Evolutionary conservation across 306 rosid genomes (phyloP).

Genomic region (Canavalia ensiformis): DNA sequence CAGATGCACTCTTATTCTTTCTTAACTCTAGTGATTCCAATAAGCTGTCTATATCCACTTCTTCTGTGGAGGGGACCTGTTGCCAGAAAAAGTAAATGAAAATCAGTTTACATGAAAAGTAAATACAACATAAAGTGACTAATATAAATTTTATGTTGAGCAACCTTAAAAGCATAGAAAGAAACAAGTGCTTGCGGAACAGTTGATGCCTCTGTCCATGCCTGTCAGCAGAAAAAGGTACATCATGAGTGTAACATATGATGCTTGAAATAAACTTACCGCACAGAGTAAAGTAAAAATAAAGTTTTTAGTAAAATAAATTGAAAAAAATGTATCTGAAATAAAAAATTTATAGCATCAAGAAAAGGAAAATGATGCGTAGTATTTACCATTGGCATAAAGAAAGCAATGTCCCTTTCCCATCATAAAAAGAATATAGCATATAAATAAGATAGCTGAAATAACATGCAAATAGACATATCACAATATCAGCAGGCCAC

Average conservation of each 20-base stretch:
- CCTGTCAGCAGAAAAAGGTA: conserved; percentile 58
- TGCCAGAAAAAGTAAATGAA: conserved; percentile 58
- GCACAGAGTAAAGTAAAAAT: conserved; percentile 33
- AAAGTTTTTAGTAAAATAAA: conserved; percentile 34
- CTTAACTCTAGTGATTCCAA: conserved; percentile 61
- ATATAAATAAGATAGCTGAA: conserved; percentile 24
- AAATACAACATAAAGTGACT: conserved; percentile 40
- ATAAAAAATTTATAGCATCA: not conserved
- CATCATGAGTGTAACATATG: not conserved
- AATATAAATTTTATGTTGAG: conserved; percentile 73
- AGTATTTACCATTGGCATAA: conserved; percentile 30
- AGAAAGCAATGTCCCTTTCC: conserved; percentile 8
- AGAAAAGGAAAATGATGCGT: conserved; percentile 2
- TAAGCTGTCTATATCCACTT: conserved; percentile 69
- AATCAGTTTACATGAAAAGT: conserved; percentile 44
- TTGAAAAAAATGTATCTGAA: not conserved
- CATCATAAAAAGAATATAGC: conserved; percentile 26
- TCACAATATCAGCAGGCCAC: conserved; percentile 12
- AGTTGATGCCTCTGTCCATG: conserved; percentile 82
- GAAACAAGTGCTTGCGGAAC: conserved; percentile 85
- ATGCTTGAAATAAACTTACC: conserved; percentile 43
- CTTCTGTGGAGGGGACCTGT: conserved; percentile 65
- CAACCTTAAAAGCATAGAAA: conserved; percentile 78
- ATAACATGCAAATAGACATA: conserved; percentile 27
- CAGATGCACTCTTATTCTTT: conserved; percentile 55